phyloP scores from a whole-genome alignment of 73 alveolate species.

The Uronychia setigera region DNA sequence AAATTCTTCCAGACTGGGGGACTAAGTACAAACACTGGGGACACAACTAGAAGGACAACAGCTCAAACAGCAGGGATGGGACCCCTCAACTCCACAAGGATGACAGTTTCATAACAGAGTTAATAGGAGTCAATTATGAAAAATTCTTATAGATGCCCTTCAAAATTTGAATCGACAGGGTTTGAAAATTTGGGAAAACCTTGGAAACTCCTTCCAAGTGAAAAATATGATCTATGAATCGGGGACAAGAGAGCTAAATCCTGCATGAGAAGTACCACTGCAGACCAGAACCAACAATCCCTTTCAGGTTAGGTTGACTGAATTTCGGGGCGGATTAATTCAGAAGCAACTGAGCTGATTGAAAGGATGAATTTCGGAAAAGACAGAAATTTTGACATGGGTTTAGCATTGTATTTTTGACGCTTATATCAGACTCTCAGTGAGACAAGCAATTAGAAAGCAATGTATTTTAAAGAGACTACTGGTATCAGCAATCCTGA shows the following conservation, averaged over 20 bases:
- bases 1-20: too few relatives aligned
- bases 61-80: too few relatives aligned
- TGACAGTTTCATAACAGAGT: too few relatives aligned
- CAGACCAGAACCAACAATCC: neutral
- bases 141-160: too few relatives aligned
- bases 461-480: neutral
- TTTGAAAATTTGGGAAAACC: neutral
- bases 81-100: too few relatives aligned
- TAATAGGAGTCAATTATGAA: too few relatives aligned
- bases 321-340: neutral
- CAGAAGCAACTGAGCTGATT: neutral
- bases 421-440: neutral
- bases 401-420: neutral
- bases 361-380: neutral
- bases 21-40: too few relatives aligned
- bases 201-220: neutral
- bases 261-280: neutral
- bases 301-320: neutral
- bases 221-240: too few relatives aligned
- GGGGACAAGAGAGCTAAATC: neutral
- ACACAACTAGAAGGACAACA: too few relatives aligned
- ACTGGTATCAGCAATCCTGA: neutral
- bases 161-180: neutral
- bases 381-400: neutral
- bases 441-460: neutral